Base-by-base conservation (phyloP, 371 early-diverging fungal species). In the Lichtheimia corymbifera region DNA sequence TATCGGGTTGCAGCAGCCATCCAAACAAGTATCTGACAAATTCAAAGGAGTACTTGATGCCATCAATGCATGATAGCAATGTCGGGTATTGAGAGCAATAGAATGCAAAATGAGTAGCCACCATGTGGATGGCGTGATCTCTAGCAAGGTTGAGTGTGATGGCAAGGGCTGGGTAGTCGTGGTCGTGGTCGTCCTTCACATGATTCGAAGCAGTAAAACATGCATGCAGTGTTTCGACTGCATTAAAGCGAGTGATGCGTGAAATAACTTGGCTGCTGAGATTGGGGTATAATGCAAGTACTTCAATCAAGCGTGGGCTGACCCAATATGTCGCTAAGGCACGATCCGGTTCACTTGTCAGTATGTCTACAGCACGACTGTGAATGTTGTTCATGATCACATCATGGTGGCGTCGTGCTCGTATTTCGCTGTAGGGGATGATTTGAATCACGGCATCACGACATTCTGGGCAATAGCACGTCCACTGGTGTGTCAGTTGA, bases 61-160 rank as follows among this genome's bases (percentile, higher is more conserved):
- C 79, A 58, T 79, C 79, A 20, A 79, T 71, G 30, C 76, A 79
- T 3, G 75, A 75, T 24, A 75, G 45, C 9, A 79, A 41, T 3
- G 73, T 71, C 1, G 79, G 76, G 30, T 75, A 79, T 50, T 73
- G 64, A 5, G 69, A 63, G 42, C 72, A 74, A 47, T 68, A 74
- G 42, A 70, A 74, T 14, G 68, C 56, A 47, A 77, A 77, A 42
- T 74, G 61, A 14, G 54, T 58, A 7, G 75, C 73, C 22, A 77
- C 63, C 14, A 56, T 69, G 9, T 55, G 35, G 11, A 35, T 35
- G 35, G 35, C 35, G 35, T 35, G 35, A 35, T 35, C 35, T 35
- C 35, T 35, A 9, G 68, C 65, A 3, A 67, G 61, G 13, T 64
- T 58, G 3, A 77, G 24, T 0, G 70, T 71, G 13, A 64, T 66